Evolutionary conservation across 306 rosid species (phyloP).

Genomic region (Ziziphus jujuba): DNA sequence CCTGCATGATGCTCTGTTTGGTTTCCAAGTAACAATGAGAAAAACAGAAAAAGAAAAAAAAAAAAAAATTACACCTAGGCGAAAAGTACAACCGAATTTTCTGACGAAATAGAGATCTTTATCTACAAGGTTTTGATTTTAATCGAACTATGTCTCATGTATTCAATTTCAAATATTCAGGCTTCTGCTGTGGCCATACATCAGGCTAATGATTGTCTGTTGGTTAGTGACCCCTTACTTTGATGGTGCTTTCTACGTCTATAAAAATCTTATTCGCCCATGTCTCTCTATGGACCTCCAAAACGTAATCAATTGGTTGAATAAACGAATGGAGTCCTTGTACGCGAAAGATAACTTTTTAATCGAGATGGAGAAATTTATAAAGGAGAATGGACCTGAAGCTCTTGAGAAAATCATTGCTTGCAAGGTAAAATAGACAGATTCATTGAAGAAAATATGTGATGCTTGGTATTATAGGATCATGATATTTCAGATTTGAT

Average conservation of each 20-base stretch:
- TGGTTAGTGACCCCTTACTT: slow-evolving; percentile 50
- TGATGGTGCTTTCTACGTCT: slow-evolving; percentile 47
- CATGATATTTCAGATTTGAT: not conserved
- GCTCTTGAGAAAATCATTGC: slow-evolving; percentile 48
- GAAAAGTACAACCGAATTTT: too few relatives aligned
- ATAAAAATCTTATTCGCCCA: slow-evolving; percentile 28
- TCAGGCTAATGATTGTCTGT: slow-evolving; percentile 46
- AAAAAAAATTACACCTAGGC: too few relatives aligned
- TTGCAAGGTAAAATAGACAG: slow-evolving; percentile 34
- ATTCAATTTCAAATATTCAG: slow-evolving; percentile 32
- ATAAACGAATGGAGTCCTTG: slow-evolving; percentile 23
- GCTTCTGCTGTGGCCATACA: slow-evolving; percentile 47
- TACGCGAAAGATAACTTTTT: slow-evolving; percentile 34
- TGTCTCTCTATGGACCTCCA: slow-evolving; percentile 23
- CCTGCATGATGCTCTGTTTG: not conserved
- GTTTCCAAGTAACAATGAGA: not conserved
- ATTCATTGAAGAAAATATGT: not conserved
- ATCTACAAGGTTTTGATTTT: not conserved
- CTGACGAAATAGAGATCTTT: not conserved
- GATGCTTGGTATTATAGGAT: not conserved
- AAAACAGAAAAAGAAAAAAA: too few relatives aligned
- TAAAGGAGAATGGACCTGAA: slow-evolving; percentile 49
- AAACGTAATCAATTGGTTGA: not conserved
- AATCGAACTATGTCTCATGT: too few relatives aligned
- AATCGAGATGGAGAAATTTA: slow-evolving; percentile 38